phyloP scores from a whole-genome alignment of 1,284 basidiomycete genomes.

The Trametes pubescens region DNA sequence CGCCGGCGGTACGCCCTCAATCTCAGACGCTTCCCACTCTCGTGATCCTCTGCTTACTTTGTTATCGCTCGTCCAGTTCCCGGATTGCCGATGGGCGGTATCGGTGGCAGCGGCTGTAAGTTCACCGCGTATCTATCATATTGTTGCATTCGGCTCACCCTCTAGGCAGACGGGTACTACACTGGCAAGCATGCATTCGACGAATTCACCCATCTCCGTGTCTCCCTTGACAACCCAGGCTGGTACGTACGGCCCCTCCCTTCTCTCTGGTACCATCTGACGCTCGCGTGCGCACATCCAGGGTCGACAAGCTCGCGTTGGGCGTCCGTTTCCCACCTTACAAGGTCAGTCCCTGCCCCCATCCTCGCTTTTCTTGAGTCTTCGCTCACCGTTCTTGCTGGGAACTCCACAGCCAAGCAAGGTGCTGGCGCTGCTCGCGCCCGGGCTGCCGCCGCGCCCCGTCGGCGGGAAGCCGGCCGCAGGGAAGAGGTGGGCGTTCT shows the following conservation, averaged over 20 bases:
- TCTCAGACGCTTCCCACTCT: neutral
- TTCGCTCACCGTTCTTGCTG: neutral
- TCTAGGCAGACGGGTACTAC: slow-evolving; percentile 61
- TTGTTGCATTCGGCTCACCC: neutral
- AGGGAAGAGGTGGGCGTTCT: slow-evolving; percentile 28
- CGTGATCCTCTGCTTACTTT: neutral
- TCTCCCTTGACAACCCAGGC: slow-evolving; percentile 68
- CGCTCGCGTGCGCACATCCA: slow-evolving; percentile 33
- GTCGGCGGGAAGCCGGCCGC: slow-evolving; percentile 4
- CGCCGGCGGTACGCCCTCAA: slow-evolving; percentile 52
- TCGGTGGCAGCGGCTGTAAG: slow-evolving; percentile 77
- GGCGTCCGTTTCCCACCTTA: slow-evolving; percentile 73
- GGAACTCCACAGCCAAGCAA: neutral
- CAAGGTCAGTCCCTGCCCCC: slow-evolving; percentile 47
- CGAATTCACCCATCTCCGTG: slow-evolving; percentile 71
- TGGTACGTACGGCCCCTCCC: slow-evolving; percentile 51
- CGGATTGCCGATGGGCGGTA: slow-evolving; percentile 78
- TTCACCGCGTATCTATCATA: slow-evolving; percentile 7
- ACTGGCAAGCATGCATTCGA: slow-evolving; percentile 73
- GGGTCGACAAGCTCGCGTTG: slow-evolving; percentile 61
- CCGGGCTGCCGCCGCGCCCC: slow-evolving; percentile 28
- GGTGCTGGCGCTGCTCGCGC: slow-evolving; percentile 11
- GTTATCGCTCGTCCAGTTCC: slow-evolving; percentile 48
- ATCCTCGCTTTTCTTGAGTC: slow-evolving; percentile 51
- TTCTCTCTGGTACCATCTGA: neutral